Evolutionary conservation across 345 rosid genomes (phyloP).

Genomic region (Linum trigynum): DNA sequence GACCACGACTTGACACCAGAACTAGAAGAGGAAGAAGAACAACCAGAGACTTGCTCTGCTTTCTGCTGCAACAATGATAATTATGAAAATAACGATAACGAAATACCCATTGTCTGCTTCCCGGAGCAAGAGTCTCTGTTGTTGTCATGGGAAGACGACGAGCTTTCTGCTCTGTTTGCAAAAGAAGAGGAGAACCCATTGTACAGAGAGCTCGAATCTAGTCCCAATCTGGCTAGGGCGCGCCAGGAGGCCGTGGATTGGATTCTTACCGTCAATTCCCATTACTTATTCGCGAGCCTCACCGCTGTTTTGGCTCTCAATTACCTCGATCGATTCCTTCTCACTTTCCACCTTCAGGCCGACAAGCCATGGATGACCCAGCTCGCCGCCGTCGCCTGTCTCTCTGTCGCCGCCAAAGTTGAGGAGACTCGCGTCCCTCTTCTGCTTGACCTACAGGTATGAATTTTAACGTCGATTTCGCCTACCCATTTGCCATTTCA

Average conservation of each 20-base stretch:
- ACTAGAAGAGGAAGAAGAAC: slow-evolving; percentile 7
- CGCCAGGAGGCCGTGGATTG: slow-evolving; percentile 64
- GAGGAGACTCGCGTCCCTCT: slow-evolving; percentile 85
- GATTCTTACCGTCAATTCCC: slow-evolving; percentile 62
- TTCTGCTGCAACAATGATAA: background rate
- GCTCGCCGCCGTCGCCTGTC: slow-evolving; percentile 75
- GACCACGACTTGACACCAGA: slow-evolving; percentile 18
- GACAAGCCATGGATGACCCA: slow-evolving; percentile 93
- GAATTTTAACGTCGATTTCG: background rate
- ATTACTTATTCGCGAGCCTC: slow-evolving; percentile 56
- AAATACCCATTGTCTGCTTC: slow-evolving; percentile 18
- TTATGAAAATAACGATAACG: background rate
- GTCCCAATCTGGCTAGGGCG: slow-evolving; percentile 27
- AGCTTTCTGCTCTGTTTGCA: slow-evolving; percentile 34
- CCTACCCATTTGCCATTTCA: slow-evolving; percentile 10
- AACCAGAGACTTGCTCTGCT: background rate
- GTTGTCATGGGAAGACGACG: slow-evolving; percentile 70
- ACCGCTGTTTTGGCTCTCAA: slow-evolving; percentile 68
- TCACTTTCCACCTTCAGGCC: slow-evolving; percentile 32
- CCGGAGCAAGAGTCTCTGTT: slow-evolving; percentile 31
- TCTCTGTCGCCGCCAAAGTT: slow-evolving; percentile 88
- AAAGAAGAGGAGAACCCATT: slow-evolving; percentile 38
- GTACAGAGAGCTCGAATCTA: slow-evolving; percentile 13
- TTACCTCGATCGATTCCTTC: slow-evolving; percentile 77
- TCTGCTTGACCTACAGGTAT: slow-evolving; percentile 60